phyloP scores from a whole-genome alignment of 1,139 yeast species.

The Yamadazyma membranifaciens region DNA sequence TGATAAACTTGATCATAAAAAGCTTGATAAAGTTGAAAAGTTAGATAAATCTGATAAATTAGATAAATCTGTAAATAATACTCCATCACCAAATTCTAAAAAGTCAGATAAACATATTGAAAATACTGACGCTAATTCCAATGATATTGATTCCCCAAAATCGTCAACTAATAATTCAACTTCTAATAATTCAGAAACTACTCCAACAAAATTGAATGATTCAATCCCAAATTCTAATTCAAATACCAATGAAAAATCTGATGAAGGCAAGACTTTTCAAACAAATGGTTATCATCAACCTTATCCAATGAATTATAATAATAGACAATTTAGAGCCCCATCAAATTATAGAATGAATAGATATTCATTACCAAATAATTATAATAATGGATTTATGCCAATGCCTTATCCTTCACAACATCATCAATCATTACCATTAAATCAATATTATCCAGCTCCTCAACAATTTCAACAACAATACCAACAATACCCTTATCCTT shows the following conservation, averaged over 20 bases:
- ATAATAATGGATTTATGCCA: conserved; percentile 13
- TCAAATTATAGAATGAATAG: conserved; percentile 15
- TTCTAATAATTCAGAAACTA: not conserved
- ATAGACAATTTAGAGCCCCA: conserved; percentile 16
- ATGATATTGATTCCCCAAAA: not conserved
- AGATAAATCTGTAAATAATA: conserved; percentile 7
- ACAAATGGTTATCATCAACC: conserved; percentile 9
- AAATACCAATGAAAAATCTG: conserved; percentile 6
- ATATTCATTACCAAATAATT: conserved; percentile 14
- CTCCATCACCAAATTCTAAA: conserved; percentile 7
- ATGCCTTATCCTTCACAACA: conserved; percentile 13
- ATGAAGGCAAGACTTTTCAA: conserved; percentile 6
- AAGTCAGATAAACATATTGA: conserved; percentile 4
- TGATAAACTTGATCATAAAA: conserved; percentile 5
- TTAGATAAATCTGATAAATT: conserved; percentile 6
- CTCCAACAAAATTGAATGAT: not conserved
- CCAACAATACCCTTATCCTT: not conserved
- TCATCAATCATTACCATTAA: conserved; percentile 16
- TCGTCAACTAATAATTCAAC: conserved; percentile 2
- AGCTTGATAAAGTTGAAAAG: conserved; percentile 6
- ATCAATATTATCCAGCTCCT: conserved; percentile 12
- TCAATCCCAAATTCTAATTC: not conserved
- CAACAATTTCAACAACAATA: conserved; percentile 8
- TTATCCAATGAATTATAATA: conserved; percentile 11
- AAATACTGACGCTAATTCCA: not conserved